phyloP scores from a whole-genome alignment of 2,329 filamentous ascomycete genomes.

The Monosporascus sp. region DNA sequence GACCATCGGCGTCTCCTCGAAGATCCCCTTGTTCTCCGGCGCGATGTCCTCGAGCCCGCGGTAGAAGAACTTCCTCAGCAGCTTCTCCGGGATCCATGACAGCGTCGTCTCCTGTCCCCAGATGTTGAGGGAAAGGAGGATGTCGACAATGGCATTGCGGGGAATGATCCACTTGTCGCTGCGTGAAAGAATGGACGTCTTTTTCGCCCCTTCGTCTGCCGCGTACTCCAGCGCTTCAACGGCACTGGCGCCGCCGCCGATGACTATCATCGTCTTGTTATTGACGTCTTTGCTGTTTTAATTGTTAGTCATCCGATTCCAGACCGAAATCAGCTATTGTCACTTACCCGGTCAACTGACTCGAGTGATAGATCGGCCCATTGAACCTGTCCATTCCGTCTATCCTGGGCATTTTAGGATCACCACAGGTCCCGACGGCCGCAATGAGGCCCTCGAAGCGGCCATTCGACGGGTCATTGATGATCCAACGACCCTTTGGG shows the following conservation, averaged over 20 bases:
- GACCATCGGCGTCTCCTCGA: slow-evolving; percentile 81
- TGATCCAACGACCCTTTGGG: slow-evolving; percentile 64
- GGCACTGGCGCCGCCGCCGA: slow-evolving; percentile 75
- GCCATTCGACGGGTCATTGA: slow-evolving; percentile 67
- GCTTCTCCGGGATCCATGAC: slow-evolving; percentile 71
- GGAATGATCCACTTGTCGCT: slow-evolving; percentile 88
- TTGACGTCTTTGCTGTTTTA: slow-evolving; percentile 55
- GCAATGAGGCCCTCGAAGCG: slow-evolving; percentile 74
- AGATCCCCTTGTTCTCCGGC: slow-evolving; percentile 66
- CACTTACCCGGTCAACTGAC: slow-evolving; percentile 57
- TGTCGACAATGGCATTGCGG: slow-evolving; percentile 68
- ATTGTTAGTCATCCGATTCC: slow-evolving; percentile 15
- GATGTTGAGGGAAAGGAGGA: slow-evolving; percentile 70
- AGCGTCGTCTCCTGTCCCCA: slow-evolving; percentile 71
- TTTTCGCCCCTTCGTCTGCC: slow-evolving; percentile 56
- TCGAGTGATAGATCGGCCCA: slow-evolving; percentile 70
- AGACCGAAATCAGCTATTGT: rapidly evolving
- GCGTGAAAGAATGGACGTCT: slow-evolving; percentile 68
- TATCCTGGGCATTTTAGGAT: slow-evolving; percentile 67
- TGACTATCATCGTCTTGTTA: slow-evolving; percentile 69
- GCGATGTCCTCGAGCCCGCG: slow-evolving; percentile 71
- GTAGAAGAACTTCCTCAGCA: slow-evolving; percentile 77
- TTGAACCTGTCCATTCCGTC: slow-evolving; percentile 67
- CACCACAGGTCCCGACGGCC: slow-evolving; percentile 75
- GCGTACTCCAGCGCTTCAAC: slow-evolving; percentile 82